Conservation (phyloP, 306 rosid genomes). For the Mucuna pruriens region DNA sequence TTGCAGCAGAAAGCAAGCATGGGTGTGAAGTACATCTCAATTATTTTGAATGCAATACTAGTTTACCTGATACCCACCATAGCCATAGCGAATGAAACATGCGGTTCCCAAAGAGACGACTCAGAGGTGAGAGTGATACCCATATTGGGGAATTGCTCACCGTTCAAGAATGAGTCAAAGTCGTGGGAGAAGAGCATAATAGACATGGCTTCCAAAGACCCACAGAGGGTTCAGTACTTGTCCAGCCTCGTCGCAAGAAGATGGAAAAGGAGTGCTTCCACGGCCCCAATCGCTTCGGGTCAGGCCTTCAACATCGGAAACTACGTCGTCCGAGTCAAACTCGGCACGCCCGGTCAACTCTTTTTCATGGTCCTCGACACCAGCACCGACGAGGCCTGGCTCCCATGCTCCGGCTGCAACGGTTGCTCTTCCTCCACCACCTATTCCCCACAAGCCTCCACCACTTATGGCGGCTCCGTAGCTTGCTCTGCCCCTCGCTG, state of each 20-base stretch:
- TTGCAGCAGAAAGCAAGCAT: constrained; percentile 32
- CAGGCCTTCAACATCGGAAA: not conserved
- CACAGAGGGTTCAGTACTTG: constrained; percentile 54
- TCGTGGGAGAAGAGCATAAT: constrained; percentile 55
- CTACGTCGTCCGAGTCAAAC: constrained; percentile 65
- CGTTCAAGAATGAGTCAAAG: constrained; percentile 44
- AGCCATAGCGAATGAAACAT: constrained; percentile 39
- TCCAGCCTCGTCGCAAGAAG: constrained; percentile 26
- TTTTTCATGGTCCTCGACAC: constrained; percentile 70
- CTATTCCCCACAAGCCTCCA: constrained; percentile 52
- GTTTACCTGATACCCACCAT: constrained; percentile 10
- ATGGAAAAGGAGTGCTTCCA: not conserved
- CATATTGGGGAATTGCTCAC: constrained; percentile 72
- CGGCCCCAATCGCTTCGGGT: constrained; percentile 19
- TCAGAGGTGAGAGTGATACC: constrained; percentile 62
- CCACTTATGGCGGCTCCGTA: constrained; percentile 41
- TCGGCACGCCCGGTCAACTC: constrained; percentile 68
- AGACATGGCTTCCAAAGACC: constrained; percentile 74
- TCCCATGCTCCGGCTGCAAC: constrained; percentile 52
- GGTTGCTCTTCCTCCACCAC: constrained; percentile 51
- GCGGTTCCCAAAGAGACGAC: constrained; percentile 45
- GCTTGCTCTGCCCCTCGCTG: constrained; percentile 60
- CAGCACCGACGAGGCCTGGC: constrained; percentile 58
- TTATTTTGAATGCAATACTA: constrained; percentile 26
- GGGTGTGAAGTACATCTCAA: constrained; percentile 42